A percentile compares a stretch with the other conserved stretches of the same genome.
Conservation (phyloP, 2,329 filamentous ascomycete species). For the Lecanicillium sp. region DNA sequence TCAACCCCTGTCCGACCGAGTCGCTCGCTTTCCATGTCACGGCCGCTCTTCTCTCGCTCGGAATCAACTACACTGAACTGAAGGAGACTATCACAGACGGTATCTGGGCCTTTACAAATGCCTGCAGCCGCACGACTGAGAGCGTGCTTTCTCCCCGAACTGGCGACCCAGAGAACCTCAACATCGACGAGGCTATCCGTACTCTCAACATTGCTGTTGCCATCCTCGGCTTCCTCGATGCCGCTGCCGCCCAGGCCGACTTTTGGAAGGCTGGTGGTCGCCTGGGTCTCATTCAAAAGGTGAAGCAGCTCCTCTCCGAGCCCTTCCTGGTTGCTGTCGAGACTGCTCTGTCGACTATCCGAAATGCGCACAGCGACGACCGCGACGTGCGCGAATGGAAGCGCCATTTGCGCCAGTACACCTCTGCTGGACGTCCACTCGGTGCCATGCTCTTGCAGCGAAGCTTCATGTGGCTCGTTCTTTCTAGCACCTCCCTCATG, state of each 20-base stretch:
- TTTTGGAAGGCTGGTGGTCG: constrained; percentile 78
- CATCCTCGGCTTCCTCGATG: constrained; percentile 84
- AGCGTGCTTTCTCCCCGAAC: constrained; percentile 46
- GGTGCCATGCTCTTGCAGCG: constrained; percentile 88
- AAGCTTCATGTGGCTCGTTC: constrained; percentile 79
- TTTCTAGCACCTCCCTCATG: constrained; percentile 69
- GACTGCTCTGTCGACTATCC: constrained; percentile 82
- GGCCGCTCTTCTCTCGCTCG: constrained; percentile 73
- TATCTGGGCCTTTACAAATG: constrained; percentile 65
- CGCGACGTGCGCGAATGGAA: constrained; percentile 77
- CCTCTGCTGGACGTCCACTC: constrained; percentile 69
- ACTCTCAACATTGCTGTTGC: constrained; percentile 75
- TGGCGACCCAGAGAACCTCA: constrained; percentile 51
- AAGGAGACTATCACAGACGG: constrained; percentile 60
- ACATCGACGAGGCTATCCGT: constrained; percentile 59
- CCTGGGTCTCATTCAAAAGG: constrained; percentile 62
- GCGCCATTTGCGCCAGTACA: constrained; percentile 76
- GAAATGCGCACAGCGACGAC: constrained; percentile 66
- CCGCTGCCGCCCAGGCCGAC: constrained; percentile 66
- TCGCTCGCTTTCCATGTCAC: constrained; percentile 73
- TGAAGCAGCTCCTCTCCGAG: constrained; percentile 73
- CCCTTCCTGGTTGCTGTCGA: constrained; percentile 81
- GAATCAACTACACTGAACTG: constrained; percentile 63
- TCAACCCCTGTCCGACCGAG: constrained; percentile 87
- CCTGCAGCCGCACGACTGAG: constrained; percentile 59